Conservation (phyloP, 108 stramenopile genomes). For the Nannochloropsis oceanica region DNA sequence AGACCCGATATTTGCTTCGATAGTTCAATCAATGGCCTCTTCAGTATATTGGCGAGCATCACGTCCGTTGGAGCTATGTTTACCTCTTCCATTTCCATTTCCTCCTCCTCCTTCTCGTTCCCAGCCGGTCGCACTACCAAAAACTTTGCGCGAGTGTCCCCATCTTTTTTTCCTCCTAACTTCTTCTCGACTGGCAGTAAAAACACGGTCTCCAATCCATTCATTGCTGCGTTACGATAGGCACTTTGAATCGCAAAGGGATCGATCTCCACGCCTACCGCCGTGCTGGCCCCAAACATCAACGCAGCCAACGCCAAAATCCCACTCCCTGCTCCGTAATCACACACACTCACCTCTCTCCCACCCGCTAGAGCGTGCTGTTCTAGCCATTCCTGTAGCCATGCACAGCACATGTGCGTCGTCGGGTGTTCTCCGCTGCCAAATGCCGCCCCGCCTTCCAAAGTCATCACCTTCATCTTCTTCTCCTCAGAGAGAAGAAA, state of each 20-base stretch:
- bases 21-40: background rate
- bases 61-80: background rate
- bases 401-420: constrained; percentile 7
- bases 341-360: background rate
- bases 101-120: background rate
- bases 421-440: constrained; percentile 24
- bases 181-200: background rate
- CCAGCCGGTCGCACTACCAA: background rate
- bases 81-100: background rate
- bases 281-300: background rate
- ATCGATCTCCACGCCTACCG: constrained; percentile 6
- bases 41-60: background rate
- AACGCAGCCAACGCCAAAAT: constrained; percentile 14
- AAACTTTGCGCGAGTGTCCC: background rate
- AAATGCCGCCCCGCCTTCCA: constrained; percentile 17
- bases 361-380: background rate
- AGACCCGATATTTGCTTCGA: background rate
- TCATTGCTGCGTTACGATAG: background rate
- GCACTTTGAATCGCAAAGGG: background rate
- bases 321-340: constrained; percentile 16
- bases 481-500: background rate
- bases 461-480: background rate
- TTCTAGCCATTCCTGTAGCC: background rate
- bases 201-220: background rate
- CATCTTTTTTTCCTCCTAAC: background rate